Conservation (phyloP, 768 basidiomycete species). For the Boletus rufocinnamomeus region DNA sequence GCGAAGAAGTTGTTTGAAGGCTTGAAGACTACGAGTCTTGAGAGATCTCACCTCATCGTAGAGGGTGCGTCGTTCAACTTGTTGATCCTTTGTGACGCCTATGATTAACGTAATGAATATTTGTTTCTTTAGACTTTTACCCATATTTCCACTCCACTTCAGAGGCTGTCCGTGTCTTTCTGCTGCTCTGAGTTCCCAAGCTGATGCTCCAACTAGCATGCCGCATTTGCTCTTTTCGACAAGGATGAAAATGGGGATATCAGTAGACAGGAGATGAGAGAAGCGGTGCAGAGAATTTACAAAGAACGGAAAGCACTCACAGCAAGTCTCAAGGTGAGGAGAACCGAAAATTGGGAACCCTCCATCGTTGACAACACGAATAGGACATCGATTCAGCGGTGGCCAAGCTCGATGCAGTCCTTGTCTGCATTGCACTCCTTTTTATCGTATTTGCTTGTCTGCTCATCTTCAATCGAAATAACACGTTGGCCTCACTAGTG, state of each 20-base stretch:
- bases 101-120: background rate
- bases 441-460: conserved; percentile 67
- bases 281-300: conserved; percentile 80
- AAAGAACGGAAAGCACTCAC: conserved; percentile 72
- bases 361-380: conserved; percentile 6
- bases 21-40: conserved; percentile 59
- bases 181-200: background rate
- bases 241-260: conserved; percentile 86
- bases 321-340: conserved; percentile 64
- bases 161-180: conserved; percentile 56
- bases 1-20: conserved; percentile 68
- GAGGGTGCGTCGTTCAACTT: conserved; percentile 48
- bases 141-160: conserved; percentile 71
- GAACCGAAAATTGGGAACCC: background rate
- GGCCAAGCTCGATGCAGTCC: conserved; percentile 75
- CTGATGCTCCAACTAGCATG: conserved; percentile 46
- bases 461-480: conserved; percentile 69
- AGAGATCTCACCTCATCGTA: conserved; percentile 61
- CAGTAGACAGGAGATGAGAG: conserved; percentile 75
- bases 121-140: conserved; percentile 58
- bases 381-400: conserved; percentile 74
- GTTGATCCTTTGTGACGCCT: background rate
- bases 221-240: conserved; percentile 72
- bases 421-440: conserved; percentile 58
- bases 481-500: conserved; percentile 72